These are phyloP conservation scores for Verticillium albo-atrum DNA, from an alignment of 2,329 filamentous ascomycete genomes.

Conservation along the genomic window DNA sequence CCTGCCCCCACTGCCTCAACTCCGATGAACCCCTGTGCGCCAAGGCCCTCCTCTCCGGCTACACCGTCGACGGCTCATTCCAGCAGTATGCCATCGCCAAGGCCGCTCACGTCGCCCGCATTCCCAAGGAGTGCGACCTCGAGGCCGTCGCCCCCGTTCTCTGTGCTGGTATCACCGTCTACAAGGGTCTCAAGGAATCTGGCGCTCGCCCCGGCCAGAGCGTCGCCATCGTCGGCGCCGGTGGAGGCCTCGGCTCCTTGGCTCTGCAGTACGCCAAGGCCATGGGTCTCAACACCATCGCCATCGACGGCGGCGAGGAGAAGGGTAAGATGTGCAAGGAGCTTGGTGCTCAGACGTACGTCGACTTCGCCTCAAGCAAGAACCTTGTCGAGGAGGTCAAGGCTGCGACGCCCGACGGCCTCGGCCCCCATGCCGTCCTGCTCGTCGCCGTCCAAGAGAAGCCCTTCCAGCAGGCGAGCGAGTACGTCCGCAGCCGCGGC, in stretches of 20 bases:
- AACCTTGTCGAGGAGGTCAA: constrained; percentile 84
- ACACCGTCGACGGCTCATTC: constrained; percentile 90
- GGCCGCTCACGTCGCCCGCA: constrained; percentile 76
- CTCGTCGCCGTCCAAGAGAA: constrained; percentile 83
- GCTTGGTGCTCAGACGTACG: constrained; percentile 67
- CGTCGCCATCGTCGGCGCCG: constrained; percentile 81
- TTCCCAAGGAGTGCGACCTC: constrained; percentile 72
- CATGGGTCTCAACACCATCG: constrained; percentile 78
- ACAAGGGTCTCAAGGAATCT: constrained; percentile 88
- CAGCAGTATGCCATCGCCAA: constrained; percentile 90
- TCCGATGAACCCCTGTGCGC: constrained; percentile 80
- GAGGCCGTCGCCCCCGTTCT: constrained; percentile 76
- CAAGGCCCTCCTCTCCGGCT: constrained; percentile 73
- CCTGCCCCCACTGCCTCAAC: constrained; percentile 78
- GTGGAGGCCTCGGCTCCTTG: constrained; percentile 74
- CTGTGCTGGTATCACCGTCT: constrained; percentile 83
- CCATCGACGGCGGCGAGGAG: constrained; percentile 78
- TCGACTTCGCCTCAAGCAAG: constrained; percentile 75
- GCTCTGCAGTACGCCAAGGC: constrained; percentile 86
- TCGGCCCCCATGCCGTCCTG: constrained; percentile 83
- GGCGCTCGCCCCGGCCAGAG: constrained; percentile 68
- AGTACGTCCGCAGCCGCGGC: constrained; percentile 80
- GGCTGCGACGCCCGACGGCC: constrained; percentile 70
- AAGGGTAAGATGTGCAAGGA: constrained; percentile 67
- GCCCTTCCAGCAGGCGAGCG: constrained; percentile 91